Evolutionary conservation across 2,329 filamentous ascomycete genomes (phyloP).

Genomic region (Penicillium sp.): DNA sequence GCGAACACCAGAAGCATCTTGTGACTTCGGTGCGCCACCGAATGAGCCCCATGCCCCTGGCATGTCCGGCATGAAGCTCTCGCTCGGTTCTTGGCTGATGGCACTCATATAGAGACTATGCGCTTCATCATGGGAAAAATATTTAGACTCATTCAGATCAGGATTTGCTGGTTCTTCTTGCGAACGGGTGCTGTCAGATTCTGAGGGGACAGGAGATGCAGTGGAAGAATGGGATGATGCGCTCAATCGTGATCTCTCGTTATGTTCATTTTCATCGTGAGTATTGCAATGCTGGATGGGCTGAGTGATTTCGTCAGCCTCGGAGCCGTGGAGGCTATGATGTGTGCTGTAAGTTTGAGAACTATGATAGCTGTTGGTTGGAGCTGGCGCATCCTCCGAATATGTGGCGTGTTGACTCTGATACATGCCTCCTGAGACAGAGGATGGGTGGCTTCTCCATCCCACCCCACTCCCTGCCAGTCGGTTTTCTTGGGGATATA

Average conservation of each 20-base stretch:
- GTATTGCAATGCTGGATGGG: background rate
- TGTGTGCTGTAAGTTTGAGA: background rate
- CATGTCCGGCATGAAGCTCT: conserved; percentile 35
- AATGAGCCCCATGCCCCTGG: conserved; percentile 46
- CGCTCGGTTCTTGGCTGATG: conserved; percentile 46
- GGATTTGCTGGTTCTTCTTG: conserved; percentile 27
- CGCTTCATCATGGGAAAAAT: conserved; percentile 52
- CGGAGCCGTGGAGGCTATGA: conserved; percentile 5
- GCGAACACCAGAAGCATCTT: background rate
- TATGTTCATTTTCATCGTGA: conserved; percentile 2
- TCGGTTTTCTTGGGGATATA: conserved; percentile 12
- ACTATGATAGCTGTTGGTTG: background rate
- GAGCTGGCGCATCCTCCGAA: background rate
- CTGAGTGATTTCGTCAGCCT: background rate
- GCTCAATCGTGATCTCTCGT: conserved; percentile 1
- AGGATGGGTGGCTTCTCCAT: conserved; percentile 19
- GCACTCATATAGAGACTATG: conserved; percentile 57
- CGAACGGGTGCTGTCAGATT: conserved; percentile 26
- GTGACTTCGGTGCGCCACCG: conserved; percentile 14
- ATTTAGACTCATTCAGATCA: conserved; percentile 47
- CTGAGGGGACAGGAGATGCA: conserved; percentile 21
- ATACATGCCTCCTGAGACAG: conserved; percentile 17
- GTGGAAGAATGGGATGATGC: conserved; percentile 9
- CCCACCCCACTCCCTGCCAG: conserved; percentile 12
- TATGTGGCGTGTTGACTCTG: conserved; percentile 1